phyloP scores from a whole-genome alignment of 2,329 filamentous ascomycete genomes.

The Talaromyces sp. region DNA sequence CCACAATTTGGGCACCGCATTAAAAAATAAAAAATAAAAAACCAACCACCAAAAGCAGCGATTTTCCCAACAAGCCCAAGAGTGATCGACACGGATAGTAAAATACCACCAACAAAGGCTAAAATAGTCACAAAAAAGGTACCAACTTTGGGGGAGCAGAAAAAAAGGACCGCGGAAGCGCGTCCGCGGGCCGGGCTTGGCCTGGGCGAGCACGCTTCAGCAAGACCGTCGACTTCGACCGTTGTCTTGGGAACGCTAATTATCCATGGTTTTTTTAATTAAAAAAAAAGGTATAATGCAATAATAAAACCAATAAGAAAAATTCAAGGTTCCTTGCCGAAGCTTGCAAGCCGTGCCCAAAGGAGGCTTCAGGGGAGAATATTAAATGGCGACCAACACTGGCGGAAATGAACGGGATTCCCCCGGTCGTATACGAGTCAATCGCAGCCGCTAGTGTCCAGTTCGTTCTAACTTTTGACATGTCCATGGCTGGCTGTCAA shows the following conservation, averaged over 20 bases:
- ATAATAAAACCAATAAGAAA: not conserved
- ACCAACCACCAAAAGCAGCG: not conserved
- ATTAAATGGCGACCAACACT: not conserved
- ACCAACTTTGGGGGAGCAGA: not conserved
- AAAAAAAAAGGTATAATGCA: not conserved
- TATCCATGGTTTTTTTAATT: not conserved
- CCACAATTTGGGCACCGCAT: not conserved
- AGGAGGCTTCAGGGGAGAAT: too few species aligned
- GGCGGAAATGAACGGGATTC: not conserved
- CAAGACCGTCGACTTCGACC: not conserved
- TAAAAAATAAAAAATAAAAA: slow-evolving; percentile 3
- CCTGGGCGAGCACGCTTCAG: not conserved
- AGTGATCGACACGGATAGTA: not conserved
- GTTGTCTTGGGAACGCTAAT: not conserved
- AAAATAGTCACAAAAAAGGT: not conserved
- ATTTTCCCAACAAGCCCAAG: not conserved
- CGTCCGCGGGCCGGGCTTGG: not conserved
- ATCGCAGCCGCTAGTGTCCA: not conserved
- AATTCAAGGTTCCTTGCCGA: not conserved
- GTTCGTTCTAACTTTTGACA: not conserved
- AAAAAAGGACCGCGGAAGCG: not conserved
- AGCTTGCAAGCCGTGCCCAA: not conserved
- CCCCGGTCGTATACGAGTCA: not conserved
- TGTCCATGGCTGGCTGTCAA: not conserved
- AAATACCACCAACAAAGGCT: not conserved